Base-by-base conservation (phyloP, 2,329 filamentous ascomycete genomes). In the Aspergillus niger region DNA sequence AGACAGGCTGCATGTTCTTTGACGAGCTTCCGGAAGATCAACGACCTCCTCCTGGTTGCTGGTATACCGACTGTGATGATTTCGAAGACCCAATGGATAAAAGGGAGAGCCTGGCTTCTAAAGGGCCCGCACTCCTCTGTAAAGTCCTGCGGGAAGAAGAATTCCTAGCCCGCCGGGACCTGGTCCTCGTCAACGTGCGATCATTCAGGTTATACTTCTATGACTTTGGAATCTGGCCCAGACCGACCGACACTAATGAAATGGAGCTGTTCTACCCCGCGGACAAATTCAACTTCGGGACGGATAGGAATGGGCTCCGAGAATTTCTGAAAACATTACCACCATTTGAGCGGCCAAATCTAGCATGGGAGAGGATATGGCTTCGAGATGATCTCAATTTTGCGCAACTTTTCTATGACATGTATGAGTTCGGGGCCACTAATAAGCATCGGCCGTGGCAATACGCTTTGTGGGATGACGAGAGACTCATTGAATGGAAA, bases 41-140 rank as follows among this genome's bases (percentile, higher is more conserved):
- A 41, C 41, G 44, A 51, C 48, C 10, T 32, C 63, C 30, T 15
- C 15, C 8, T 1, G 44, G 20, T 52, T 24, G 11, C 15, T 38
- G 17, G 2, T 54, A 11, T 15, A 22, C 3, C 15, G 59, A 59
- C n/a, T 8, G 49, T 22, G 26, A 41, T 43, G 52, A 59, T 22
- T 39, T 61, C 41, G 5, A 32, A 7, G 1, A 1, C 8, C 2
- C 24, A 6, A 7, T 22, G 8, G 36, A 57, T 2, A 32, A 3
- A 13, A 51, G 43, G n/a, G 26, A 60, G 36, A 20, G 11, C 5
- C 43, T 65, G n/a, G 50, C 59, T 5, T 39, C 49, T 5, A 53
- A 64, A 10, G 67, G 63, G 6, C 66, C 67, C 13, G 55, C 52
- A 10, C 65, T 67, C 28, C 55, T 67, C 1, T 63, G 56, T 26